Base-by-base conservation (phyloP, 2,329 filamentous ascomycete genomes). In the Colletotrichum caudatum region DNA sequence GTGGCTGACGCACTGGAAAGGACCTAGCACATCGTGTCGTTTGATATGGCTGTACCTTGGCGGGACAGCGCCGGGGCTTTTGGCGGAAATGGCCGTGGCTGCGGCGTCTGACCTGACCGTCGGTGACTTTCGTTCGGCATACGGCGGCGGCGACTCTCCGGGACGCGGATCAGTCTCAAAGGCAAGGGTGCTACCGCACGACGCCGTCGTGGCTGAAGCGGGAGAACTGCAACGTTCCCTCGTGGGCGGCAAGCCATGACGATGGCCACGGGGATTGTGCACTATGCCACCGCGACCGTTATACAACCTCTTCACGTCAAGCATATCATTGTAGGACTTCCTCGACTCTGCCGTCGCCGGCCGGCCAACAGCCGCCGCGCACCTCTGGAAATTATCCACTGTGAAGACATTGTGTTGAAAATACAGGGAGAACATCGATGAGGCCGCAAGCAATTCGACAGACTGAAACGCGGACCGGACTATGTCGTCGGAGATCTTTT, bases 351-450 rank as follows among this genome's bases (percentile, higher is more conserved):
- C 58, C 18, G 18, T 20, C 18, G 29, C 7, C n/a, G 48, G 48
- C 9, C 11, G 16, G 29, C 4, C 7, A 56, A 67, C 16, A 5
- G 64, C 64, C 37, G 14, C 23, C 16, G 35, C 9, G 20, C 56
- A 54, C 12, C 14, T 56, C 0, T 2, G 9, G 5, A 62, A 67
- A 1, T 12, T 54, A 26, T 61, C 46, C 26, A 12, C 23, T 26
- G 2, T 18, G 14, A 67, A 26, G 8, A 61, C 14, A 9, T 67
- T 46, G 39, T 67, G 64, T 18, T 29, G 64, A 48, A 67, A 67
- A 14, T 41, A 67, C 16, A 67, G 16, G 8, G 64, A 67, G 39
- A 67, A 67, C 7, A 18, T 8, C 64, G 64, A 62, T 8, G 57
- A 48, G 2, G 57, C 11, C 48, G 64, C 57, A 16, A 67, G 56